phyloP scores from a whole-genome alignment of 805 yeast species.

The Candida wancherniae region DNA sequence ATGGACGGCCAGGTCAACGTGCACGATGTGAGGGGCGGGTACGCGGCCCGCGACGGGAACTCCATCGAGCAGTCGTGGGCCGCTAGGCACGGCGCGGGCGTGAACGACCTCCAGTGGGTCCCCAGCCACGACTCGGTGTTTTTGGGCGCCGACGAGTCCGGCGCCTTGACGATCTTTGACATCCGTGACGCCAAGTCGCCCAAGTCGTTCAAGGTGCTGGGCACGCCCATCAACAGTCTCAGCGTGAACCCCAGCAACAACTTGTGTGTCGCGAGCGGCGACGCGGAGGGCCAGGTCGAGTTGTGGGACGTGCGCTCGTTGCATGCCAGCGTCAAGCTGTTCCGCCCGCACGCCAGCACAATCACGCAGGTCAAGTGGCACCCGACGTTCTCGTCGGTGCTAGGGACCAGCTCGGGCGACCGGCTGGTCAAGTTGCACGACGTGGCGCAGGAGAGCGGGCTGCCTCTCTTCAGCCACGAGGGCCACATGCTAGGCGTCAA shows the following conservation, averaged over 20 bases:
- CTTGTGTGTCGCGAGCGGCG: constrained; percentile 63
- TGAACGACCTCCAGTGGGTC: constrained; percentile 72
- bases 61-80: constrained; percentile 6
- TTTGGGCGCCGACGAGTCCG: constrained; percentile 65
- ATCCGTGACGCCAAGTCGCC: constrained; percentile 22
- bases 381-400: constrained; percentile 44
- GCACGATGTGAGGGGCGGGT: constrained; percentile 55
- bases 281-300: constrained; percentile 48
- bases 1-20: constrained; percentile 59
- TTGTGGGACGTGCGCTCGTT: constrained; percentile 62
- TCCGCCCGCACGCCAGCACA: constrained; percentile 45
- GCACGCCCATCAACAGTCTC: constrained; percentile 49
- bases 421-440: constrained; percentile 63
- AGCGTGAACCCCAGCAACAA: constrained; percentile 55
- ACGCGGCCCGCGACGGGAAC: constrained; percentile 1
- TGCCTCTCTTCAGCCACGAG: constrained; percentile 60
- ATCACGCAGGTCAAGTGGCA: constrained; percentile 75
- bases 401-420: constrained; percentile 67
- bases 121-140: constrained; percentile 57
- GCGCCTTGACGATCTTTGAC: constrained; percentile 15
- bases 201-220: constrained; percentile 1
- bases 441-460: constrained; percentile 24
- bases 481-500: constrained; percentile 88
- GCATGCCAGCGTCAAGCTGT: constrained; percentile 7
- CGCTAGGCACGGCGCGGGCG: constrained; percentile 32